Evolutionary conservation across 257 asterid species (phyloP), one percentile per base, ranked within the genome.

Genomic region (Echites panduratus): DNA sequence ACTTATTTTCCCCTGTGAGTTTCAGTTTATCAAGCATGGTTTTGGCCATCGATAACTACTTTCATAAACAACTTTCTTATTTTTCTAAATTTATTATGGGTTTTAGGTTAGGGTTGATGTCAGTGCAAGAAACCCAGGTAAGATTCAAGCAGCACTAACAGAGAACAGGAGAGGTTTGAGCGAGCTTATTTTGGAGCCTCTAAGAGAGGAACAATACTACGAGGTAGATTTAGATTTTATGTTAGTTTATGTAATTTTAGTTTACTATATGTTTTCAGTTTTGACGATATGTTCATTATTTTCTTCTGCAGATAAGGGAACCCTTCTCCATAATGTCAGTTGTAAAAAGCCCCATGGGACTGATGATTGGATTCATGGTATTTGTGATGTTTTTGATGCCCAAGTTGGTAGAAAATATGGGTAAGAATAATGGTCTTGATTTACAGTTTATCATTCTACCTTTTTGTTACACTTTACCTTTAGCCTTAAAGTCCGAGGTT

Each of bases 301-400:
- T 65, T 76, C 70, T 74, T 76, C 17, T 81, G 84, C 96, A 94
- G 99, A 71, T 84, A 70, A 87, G 95, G 77, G 97, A 94, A 79
- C 99, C 97, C 65, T 94, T 91, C 91, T 73, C 81, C 53, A 38
- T 85, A 50, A 66, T 89, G 90, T 88, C 97, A 59, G 45, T 94
- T 17, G 74, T 91, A 84, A 94, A 94, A 74, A 94, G 99, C 84
- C 97, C 97, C 2, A 91, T 94, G 99, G 97, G 99, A 65, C 79
- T 94, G 95, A 94, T 91, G 99, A 81, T 94, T n/a, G 97, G 99
- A 24, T 94, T 94, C 77, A 89, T 94, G 99, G 89, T 77, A 71
- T 68, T 94, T 76, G 97, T 91, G 82, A 80, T 94, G 97, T 88
- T 94, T 81, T 61, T 94, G 83, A 94, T 94, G 97, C 99, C 97